Conservation (phyloP, 129 eudicot genomes). For the Daucus carota region DNA sequence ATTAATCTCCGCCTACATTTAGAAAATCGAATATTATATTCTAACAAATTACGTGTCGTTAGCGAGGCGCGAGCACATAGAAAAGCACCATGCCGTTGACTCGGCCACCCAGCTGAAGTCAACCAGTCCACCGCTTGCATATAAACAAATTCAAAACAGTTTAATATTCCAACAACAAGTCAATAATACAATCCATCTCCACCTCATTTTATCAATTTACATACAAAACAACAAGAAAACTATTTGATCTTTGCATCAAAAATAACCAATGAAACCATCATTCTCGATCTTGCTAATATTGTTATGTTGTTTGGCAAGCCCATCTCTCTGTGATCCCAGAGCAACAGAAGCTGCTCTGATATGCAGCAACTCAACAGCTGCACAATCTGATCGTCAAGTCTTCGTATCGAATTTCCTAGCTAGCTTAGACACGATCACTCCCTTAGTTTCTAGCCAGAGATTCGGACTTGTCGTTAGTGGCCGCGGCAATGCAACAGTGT, state of each 20-base stretch:
- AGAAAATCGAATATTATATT: no score
- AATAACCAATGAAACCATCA: not conserved
- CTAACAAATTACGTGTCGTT: no score
- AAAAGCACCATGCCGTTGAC: not conserved
- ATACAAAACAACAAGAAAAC: not conserved
- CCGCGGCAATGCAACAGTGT: conserved; percentile 20
- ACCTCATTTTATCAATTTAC: not conserved
- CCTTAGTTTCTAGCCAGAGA: conserved; percentile 8
- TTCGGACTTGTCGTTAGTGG: conserved; percentile 18
- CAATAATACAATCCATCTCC: not conserved
- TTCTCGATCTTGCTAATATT: not conserved
- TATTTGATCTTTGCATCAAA: not conserved
- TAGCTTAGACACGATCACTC: conserved; percentile 21
- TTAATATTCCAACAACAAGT: not conserved
- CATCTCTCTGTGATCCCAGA: conserved; percentile 34
- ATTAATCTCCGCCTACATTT: no score
- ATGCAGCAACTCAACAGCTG: conserved; percentile 26
- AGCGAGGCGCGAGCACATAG: no score
- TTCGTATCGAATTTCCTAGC: conserved; percentile 29
- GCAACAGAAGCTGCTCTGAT: conserved; percentile 30
- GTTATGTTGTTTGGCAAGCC: conserved; percentile 3
- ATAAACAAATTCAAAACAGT: not conserved
- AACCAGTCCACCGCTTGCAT: not conserved
- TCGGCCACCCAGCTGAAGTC: not conserved
- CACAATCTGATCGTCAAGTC: conserved; percentile 16